Percentiles rank a stretch among this genome's conserved stretches.
Evolutionary conservation across 192 early-diverging fungal genomes (phyloP).

Genomic region (Mortierella claussenii): DNA sequence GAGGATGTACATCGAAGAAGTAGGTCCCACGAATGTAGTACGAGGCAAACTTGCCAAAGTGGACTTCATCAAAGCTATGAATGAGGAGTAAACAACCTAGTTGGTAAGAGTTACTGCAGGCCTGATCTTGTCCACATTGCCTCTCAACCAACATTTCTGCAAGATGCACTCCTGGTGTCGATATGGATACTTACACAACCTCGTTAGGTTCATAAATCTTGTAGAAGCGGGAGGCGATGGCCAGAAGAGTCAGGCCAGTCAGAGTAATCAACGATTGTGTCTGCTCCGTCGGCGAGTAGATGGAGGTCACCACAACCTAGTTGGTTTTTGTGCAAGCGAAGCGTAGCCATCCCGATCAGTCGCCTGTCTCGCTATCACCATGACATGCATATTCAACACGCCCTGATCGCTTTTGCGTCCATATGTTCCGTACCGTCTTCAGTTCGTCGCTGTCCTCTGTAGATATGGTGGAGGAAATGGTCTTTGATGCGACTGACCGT

Average conservation of each 20-base stretch:
- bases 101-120: neutral
- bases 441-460: slow-evolving; percentile 1
- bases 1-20: slow-evolving; percentile 98
- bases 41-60: slow-evolving; percentile 98
- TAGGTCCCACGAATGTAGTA: slow-evolving; percentile 90
- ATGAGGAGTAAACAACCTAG: neutral
- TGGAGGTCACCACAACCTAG: slow-evolving; percentile 13
- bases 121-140: neutral
- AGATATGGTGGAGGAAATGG: neutral
- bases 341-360: too few relatives aligned
- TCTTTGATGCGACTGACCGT: slow-evolving; percentile 12
- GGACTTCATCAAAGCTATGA: slow-evolving; percentile 95
- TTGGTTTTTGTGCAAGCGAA: too few relatives aligned
- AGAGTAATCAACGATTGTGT: slow-evolving; percentile 21
- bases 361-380: too few relatives aligned
- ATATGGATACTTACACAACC: slow-evolving; percentile 75
- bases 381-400: too few relatives aligned
- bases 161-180: too few relatives aligned
- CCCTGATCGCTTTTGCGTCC: too few relatives aligned
- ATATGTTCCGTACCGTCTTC: slow-evolving; percentile 13
- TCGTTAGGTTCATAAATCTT: slow-evolving; percentile 75
- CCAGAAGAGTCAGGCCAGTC: slow-evolving; percentile 50
- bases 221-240: slow-evolving; percentile 75
- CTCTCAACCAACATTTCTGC: neutral
- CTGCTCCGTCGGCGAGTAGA: slow-evolving; percentile 29